These are phyloP conservation scores for Dunaliella primolecta DNA, from an alignment of 139 green algal species.

Conservation along the genomic window DNA sequence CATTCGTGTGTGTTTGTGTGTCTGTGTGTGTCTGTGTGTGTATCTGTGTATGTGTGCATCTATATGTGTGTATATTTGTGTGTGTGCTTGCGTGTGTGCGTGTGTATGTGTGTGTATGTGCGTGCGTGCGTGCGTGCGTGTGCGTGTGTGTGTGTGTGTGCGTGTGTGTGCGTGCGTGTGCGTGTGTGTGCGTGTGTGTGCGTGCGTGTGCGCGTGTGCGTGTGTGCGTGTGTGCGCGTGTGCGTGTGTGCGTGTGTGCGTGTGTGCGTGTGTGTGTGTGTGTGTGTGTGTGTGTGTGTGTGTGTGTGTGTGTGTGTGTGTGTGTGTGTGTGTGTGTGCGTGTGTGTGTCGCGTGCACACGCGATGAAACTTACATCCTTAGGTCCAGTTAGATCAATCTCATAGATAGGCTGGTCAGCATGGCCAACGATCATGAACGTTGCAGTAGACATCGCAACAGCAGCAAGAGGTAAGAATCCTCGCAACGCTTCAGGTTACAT, in stretches of 20 bases:
- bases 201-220: background rate
- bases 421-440: slow-evolving; percentile 82
- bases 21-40: background rate
- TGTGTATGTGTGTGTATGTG: background rate
- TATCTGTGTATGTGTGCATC: background rate
- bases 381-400: slow-evolving; percentile 67
- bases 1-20: background rate
- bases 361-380: slow-evolving; percentile 50
- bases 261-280: too few relatives aligned
- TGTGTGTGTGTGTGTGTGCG: background rate
- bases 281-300: background rate
- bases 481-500: too few relatives aligned
- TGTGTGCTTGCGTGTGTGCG: background rate
- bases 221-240: background rate
- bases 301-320: background rate
- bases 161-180: background rate
- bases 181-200: background rate
- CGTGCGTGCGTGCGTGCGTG: background rate
- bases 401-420: slow-evolving; percentile 79
- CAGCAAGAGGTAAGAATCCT: too few relatives aligned
- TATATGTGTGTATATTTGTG: background rate
- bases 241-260: background rate
- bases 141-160: background rate
- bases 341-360: too few relatives aligned
- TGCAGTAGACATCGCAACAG: slow-evolving; percentile 45